phyloP scores from a whole-genome alignment of 371 early-diverging fungal genomes.

The Mucor plumbeus region DNA sequence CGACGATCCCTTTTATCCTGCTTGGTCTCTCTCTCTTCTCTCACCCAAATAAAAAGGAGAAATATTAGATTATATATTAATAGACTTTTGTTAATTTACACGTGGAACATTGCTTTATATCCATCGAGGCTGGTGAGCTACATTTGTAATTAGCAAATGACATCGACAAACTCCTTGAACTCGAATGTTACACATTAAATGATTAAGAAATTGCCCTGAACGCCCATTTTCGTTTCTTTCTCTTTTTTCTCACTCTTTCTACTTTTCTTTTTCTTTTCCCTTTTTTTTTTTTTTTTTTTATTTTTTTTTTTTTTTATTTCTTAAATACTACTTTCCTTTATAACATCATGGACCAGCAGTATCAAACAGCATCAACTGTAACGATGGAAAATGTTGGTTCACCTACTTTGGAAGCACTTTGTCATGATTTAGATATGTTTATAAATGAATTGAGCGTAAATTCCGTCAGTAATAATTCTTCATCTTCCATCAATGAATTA shows the following conservation, averaged over 20 bases:
- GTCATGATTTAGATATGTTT: slow-evolving; percentile 42
- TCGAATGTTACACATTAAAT: neutral
- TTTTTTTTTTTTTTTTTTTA: neutral
- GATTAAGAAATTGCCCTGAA: slow-evolving; percentile 11
- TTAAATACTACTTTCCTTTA: neutral
- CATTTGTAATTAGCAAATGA: neutral
- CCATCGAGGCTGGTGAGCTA: slow-evolving; percentile 4
- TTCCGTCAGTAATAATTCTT: neutral
- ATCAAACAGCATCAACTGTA: slow-evolving; percentile 4
- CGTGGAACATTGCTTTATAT: neutral
- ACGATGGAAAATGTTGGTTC: slow-evolving; percentile 16
- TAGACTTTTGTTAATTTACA: neutral
- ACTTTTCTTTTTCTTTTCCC: neutral
- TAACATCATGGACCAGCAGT: slow-evolving; percentile 7
- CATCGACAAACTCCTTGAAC: slow-evolving; percentile 8
- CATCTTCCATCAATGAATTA: neutral
- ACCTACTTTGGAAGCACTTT: slow-evolving; percentile 42
- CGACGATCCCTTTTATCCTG: too few relatives aligned
- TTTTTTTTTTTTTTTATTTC: neutral
- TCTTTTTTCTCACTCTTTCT: slow-evolving; percentile 17
- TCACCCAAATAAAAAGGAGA: neutral
- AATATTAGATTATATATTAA: neutral
- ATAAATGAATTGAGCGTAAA: slow-evolving; percentile 34
- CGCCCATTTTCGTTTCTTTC: neutral
- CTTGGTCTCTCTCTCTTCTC: too few relatives aligned